These are phyloP conservation scores for Rhodotorula sp. DNA, from an alignment of 1,284 basidiomycete genomes.

Conservation along the genomic window DNA sequence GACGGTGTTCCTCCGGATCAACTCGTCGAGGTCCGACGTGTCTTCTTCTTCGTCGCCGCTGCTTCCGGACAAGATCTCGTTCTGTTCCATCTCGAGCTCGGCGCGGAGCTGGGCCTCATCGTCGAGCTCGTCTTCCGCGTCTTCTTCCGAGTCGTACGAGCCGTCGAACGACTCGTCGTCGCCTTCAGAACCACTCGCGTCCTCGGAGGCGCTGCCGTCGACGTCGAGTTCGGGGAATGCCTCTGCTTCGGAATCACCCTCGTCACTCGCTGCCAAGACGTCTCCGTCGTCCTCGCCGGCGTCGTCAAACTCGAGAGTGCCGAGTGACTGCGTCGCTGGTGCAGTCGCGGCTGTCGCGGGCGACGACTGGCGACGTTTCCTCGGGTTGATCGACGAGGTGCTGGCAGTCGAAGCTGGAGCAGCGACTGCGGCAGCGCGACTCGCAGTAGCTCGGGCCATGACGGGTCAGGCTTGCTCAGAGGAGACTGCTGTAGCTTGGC, in stretches of 20 bases:
- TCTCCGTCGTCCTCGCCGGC: constrained; percentile 26
- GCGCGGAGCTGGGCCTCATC: constrained; percentile 48
- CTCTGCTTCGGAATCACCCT: constrained; percentile 45
- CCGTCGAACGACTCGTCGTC: constrained; percentile 57
- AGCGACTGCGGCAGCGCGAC: not conserved
- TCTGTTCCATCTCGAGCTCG: constrained; percentile 51
- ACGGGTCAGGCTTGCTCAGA: not conserved
- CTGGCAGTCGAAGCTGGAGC: not conserved
- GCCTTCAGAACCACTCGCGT: constrained; percentile 41
- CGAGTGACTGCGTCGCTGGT: constrained; percentile 13
- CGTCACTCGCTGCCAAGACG: constrained; percentile 11
- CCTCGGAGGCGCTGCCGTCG: constrained; percentile 49
- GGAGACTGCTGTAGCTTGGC: not conserved
- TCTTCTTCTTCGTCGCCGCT: constrained; percentile 42
- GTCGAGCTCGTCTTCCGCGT: constrained; percentile 48
- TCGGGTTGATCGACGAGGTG: constrained; percentile 8
- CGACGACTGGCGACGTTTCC: constrained; percentile 26
- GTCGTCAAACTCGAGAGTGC: constrained; percentile 31
- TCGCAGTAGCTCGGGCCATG: not conserved
- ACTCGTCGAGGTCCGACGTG: constrained; percentile 34
- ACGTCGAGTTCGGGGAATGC: constrained; percentile 55
- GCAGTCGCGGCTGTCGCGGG: not conserved
- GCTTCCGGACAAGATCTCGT: constrained; percentile 47
- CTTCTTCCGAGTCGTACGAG: constrained; percentile 50
- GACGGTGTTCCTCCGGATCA: constrained; percentile 45